Evolutionary conservation across 768 basidiomycete genomes (phyloP).

Genomic region (Podaxis mareebaensis): DNA sequence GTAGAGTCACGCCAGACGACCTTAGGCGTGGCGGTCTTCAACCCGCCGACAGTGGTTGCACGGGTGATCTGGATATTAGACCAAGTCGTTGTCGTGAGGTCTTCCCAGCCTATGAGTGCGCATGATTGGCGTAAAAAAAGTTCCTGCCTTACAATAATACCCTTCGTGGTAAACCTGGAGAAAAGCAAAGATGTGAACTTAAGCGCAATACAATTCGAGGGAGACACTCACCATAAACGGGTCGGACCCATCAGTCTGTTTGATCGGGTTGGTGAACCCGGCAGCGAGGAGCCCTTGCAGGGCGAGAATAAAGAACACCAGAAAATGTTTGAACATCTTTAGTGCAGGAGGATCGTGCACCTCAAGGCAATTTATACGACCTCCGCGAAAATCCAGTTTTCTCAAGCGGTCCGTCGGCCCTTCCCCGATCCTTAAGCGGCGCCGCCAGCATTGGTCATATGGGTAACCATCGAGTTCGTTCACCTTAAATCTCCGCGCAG

Average conservation of each 20-base stretch:
- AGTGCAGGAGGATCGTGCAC: not conserved
- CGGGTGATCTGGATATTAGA: constrained; percentile 21
- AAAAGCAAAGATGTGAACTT: not conserved
- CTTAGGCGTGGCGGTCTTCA: constrained; percentile 17
- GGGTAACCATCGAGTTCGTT: not conserved
- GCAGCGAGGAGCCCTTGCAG: constrained; percentile 6
- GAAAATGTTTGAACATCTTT: constrained; percentile 2
- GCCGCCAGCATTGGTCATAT: not conserved
- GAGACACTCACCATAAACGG: constrained; percentile 17
- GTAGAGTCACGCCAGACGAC: constrained; percentile 19
- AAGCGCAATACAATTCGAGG: not conserved
- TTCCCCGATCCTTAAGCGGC: not conserved
- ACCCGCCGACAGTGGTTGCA: constrained; percentile 19
- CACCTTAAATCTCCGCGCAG: not conserved
- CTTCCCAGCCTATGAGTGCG: not conserved
- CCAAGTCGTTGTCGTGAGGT: constrained; percentile 23
- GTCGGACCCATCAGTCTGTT: constrained; percentile 20
- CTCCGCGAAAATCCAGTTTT: not conserved
- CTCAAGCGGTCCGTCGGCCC: constrained; percentile 6
- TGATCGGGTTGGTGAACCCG: constrained; percentile 18
- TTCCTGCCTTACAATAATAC: constrained; percentile 18
- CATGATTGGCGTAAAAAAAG: not conserved
- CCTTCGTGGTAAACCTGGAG: constrained; percentile 21
- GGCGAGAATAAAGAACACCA: not conserved
- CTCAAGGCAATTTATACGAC: not conserved